Conservation (phyloP, 1,284 basidiomycete genomes). For the Mrakiaceae sp. region DNA sequence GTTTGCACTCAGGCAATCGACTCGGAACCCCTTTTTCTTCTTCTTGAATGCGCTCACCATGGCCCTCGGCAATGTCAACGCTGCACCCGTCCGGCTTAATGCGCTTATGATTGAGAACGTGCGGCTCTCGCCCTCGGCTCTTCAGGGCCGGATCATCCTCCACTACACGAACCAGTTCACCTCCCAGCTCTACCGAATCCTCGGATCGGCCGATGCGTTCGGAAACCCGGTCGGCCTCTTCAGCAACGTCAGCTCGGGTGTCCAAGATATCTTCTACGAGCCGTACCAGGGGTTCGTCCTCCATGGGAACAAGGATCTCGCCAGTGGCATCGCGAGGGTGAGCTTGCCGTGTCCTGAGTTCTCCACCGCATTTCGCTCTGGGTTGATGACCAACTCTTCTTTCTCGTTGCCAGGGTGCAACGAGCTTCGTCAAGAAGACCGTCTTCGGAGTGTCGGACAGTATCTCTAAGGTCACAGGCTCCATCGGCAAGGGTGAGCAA, state of each 20-base stretch:
- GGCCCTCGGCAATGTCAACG: constrained; percentile 95
- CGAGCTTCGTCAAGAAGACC: constrained; percentile 97
- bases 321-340: constrained; percentile 92
- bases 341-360: constrained; percentile 14
- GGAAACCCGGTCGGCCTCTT: constrained; percentile 82
- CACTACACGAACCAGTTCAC: constrained; percentile 93
- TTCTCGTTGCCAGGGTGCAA: constrained; percentile 57
- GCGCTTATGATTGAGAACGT: constrained; percentile 92
- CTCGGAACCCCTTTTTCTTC: constrained; percentile 85
- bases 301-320: constrained; percentile 91
- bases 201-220: constrained; percentile 90
- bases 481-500: constrained; percentile 77
- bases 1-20: constrained; percentile 47
- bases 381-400: neutral
- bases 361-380: neutral
- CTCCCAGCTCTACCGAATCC: constrained; percentile 86
- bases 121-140: constrained; percentile 70
- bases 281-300: constrained; percentile 96
- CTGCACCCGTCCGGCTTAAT: constrained; percentile 91
- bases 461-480: constrained; percentile 93
- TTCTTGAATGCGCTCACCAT: constrained; percentile 91
- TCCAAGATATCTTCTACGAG: constrained; percentile 97
- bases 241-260: constrained; percentile 97
- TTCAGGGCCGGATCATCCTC: constrained; percentile 73
- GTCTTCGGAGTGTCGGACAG: constrained; percentile 94